A percentile compares a stretch with the other conserved stretches of the same genome.
phyloP scores from a whole-genome alignment of 2,329 filamentous ascomycete species.

The Ascochyta fabae region DNA sequence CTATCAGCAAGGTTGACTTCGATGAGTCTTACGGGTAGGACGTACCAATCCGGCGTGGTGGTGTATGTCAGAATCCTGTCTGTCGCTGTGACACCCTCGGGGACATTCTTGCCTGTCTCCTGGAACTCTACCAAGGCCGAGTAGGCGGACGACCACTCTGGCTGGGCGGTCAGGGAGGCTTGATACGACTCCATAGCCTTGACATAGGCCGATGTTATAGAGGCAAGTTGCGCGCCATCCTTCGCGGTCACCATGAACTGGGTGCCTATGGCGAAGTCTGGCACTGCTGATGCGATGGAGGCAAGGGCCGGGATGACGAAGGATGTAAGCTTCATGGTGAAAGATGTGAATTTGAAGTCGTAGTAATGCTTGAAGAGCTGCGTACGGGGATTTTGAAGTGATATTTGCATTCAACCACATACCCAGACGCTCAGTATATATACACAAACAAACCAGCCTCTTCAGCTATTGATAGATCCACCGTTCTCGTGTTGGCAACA shows the following conservation, averaged over 20 bases:
- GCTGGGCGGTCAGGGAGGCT: conserved; percentile 6
- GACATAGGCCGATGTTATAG: conserved; percentile 6
- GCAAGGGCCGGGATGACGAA: conserved; percentile 4
- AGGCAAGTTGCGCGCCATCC: neutral
- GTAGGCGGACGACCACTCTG: conserved; percentile 10
- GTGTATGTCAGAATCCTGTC: conserved; percentile 5
- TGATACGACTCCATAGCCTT: conserved; percentile 2
- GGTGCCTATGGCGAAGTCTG: conserved; percentile 3
- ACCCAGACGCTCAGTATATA: neutral
- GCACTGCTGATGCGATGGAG: conserved; percentile 2
- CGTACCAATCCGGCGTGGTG: conserved; percentile 16
- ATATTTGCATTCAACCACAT: too few species aligned
- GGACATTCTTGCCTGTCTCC: conserved; percentile 11
- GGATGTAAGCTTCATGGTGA: conserved; percentile 4
- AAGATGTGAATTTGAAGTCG: neutral
- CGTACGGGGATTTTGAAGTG: too few species aligned
- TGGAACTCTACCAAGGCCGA: conserved; percentile 9
- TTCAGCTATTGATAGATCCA: conserved; percentile 1
- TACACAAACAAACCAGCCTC: neutral
- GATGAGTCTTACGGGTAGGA: neutral
- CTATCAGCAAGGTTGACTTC: neutral
- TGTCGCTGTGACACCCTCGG: conserved; percentile 15
- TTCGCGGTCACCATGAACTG: neutral
- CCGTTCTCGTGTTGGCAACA: neutral
- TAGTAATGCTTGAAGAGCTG: too few species aligned